Base-by-base conservation (phyloP, 768 basidiomycete genomes). In the Daedalea quercina region DNA sequence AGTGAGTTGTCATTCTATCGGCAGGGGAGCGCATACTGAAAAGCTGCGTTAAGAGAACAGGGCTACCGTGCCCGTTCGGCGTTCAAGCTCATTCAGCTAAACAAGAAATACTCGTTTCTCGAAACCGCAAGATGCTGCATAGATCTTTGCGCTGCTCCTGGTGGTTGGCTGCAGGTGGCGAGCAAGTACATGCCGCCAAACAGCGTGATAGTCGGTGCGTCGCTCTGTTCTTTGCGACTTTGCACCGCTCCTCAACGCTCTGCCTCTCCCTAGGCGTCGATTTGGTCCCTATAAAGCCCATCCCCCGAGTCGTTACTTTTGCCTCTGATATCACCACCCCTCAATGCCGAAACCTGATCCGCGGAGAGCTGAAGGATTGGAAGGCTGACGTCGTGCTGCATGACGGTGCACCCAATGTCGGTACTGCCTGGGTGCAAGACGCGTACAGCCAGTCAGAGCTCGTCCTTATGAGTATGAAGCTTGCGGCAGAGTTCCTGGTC, bases 21-120 rank as follows among this genome's bases (percentile, higher is more conserved):
- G 9, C 3, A 35, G 12, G 9, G 34, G 2, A 3, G 11, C 20
- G n/a, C 25, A 33, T 23, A 19, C 28, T 49, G 48, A 49, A 11
- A 22, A 12, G 3, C 34, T 22, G 48, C 6, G 34, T 49, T 9
- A 66, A 98, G 94, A 71, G 95, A 98, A 74, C 96, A 99, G 76
- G 96, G 96, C 56, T 99, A 94, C 68, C 90, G 96, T 57, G 96
- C 96, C 61, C 96, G 96, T 77, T 99, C 96, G 15, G 96, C 96
- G 1, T 95, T 95, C 85, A 99, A 99, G 72, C 81, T 99, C 54
- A 93, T 99, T 54, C 96, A 99, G 70, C 74, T 99, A 56, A 98
- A 99, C 77, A 94, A 95, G 69, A 99, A 98, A 74, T 99, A 90
- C 71, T 80, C 85, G 15, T 89, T 99, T 66, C 79, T 99, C 22